Evolutionary conservation across 75 land plant genomes (phyloP), one percentile per base, ranked within the genome.

Genomic region (Pinus albicaulis): DNA sequence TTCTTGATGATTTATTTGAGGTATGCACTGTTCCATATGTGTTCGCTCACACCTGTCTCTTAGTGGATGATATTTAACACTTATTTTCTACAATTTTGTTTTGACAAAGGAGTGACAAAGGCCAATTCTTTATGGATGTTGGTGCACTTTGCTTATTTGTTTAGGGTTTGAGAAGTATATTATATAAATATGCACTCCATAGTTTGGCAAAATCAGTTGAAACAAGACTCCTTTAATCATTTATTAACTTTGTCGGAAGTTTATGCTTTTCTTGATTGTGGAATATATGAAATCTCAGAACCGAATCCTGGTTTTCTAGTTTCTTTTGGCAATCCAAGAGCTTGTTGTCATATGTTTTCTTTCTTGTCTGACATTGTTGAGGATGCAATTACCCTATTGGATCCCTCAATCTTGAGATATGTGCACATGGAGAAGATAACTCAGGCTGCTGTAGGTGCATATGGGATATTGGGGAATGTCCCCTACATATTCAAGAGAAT

Each of bases 1-100:
- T 96, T 81, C 90, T 96, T 41, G 89, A 93, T 85, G 99, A 96
- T 81, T 76, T 96, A 62, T 90, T 86, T 84, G 99, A 96, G 98
- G 99, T 96, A 85, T 53, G 22, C 75, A 73, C 28, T 16, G 16
- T 28, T 64, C 41, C 13, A 19, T 34, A 10, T 68, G 36, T 36
- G 17, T 36, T 0, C 20, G 15, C 28, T 34, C 70, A 8, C 10
- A 48, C 53, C 53, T 48, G 53, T 48, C 53, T 48, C 12, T 48
- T 48, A 48, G 53, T 11, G 53, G 23, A 48, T 57, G 59, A n/a
- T 34, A 48, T 26, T 68, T 68, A n/a, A 34, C 24, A 41, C 8
- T 15, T 68, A 12, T 38, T 66, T 68, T 64, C 26, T 17, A 64
- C 38, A 64, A 28, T 7, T 31, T 31, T 64, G 17, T 17, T 16